phyloP scores from a whole-genome alignment of 2,329 filamentous ascomycete species.

The Neonectria punicea region DNA sequence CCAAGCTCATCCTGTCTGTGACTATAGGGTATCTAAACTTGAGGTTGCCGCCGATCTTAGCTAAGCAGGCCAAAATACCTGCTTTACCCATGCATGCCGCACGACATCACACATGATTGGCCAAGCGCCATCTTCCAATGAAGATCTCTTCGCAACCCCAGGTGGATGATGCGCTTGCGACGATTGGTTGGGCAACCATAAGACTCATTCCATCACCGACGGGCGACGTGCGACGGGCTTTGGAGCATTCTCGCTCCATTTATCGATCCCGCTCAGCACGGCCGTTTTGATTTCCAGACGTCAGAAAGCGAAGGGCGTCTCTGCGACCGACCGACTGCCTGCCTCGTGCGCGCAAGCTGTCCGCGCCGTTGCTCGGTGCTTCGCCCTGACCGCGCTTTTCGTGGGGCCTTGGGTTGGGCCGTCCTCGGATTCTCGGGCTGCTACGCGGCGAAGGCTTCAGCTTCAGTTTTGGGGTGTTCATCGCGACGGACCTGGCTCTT shows the following conservation, averaged over 20 bases:
- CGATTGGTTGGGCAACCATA: slow-evolving; percentile 38
- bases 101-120: slow-evolving; percentile 32
- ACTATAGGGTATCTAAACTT: slow-evolving; percentile 13
- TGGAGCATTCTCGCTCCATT: slow-evolving; percentile 16
- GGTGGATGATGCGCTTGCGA: slow-evolving; percentile 40
- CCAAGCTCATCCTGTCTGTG: not conserved
- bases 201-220: slow-evolving; percentile 28
- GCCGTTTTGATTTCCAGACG: not conserved
- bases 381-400: slow-evolving; percentile 31
- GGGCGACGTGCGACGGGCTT: not conserved
- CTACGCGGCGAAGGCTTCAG: slow-evolving; percentile 10
- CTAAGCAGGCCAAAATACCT: slow-evolving; percentile 26
- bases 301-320: not conserved
- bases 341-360: slow-evolving; percentile 10
- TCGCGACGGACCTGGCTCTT: no score
- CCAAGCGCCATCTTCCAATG: slow-evolving; percentile 37
- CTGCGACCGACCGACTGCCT: not conserved
- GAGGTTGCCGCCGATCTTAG: slow-evolving; percentile 29
- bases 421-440: slow-evolving; percentile 13
- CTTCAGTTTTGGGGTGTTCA: not conserved
- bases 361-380: slow-evolving; percentile 7
- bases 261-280: slow-evolving; percentile 26
- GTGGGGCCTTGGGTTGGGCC: slow-evolving; percentile 33
- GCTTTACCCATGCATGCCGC: slow-evolving; percentile 4
- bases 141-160: slow-evolving; percentile 34